Conservation (phyloP, 306 rosid genomes). For the Cicer arietinum region DNA sequence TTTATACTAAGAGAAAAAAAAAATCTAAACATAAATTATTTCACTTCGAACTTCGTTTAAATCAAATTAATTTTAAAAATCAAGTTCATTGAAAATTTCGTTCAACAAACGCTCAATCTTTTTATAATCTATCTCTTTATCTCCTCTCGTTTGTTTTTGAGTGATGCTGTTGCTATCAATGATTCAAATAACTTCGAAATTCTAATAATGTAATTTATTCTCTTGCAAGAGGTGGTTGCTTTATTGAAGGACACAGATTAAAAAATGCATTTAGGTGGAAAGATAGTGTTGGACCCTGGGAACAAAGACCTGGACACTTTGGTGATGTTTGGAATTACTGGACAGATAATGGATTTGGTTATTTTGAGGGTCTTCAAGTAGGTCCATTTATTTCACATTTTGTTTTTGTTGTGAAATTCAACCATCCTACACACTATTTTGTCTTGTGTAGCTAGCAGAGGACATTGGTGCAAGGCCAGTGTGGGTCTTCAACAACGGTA, state of each 20-base stretch:
- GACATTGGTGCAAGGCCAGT: slow-evolving; percentile 77
- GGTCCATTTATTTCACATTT: slow-evolving; percentile 4
- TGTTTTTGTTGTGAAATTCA: slow-evolving; percentile 9
- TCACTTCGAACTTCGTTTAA: background rate
- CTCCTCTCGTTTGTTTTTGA: background rate
- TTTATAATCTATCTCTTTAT: background rate
- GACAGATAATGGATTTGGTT: slow-evolving; percentile 92
- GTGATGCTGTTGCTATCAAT: background rate
- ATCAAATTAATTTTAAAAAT: no score
- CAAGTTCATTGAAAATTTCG: no score
- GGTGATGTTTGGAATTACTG: slow-evolving; percentile 90
- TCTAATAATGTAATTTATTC: slow-evolving; percentile 11
- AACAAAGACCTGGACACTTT: slow-evolving; percentile 90
- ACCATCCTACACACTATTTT: slow-evolving; percentile 12
- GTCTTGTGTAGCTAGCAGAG: slow-evolving; percentile 73
- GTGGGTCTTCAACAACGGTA: slow-evolving; percentile 93
- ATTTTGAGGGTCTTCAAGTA: slow-evolving; percentile 90
- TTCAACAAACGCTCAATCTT: no score
- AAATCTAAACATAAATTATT: no score
- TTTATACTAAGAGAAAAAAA: no score
- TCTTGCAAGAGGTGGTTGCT: slow-evolving; percentile 71
- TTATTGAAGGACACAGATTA: slow-evolving; percentile 78
- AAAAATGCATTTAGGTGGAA: slow-evolving; percentile 96
- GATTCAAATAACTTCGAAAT: background rate
- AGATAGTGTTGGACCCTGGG: slow-evolving; percentile 83